A percentile compares a stretch with the other conserved stretches of the same genome.
Evolutionary conservation across 2,329 filamentous ascomycete genomes (phyloP).

Genomic region (Penicillium digitatum): DNA sequence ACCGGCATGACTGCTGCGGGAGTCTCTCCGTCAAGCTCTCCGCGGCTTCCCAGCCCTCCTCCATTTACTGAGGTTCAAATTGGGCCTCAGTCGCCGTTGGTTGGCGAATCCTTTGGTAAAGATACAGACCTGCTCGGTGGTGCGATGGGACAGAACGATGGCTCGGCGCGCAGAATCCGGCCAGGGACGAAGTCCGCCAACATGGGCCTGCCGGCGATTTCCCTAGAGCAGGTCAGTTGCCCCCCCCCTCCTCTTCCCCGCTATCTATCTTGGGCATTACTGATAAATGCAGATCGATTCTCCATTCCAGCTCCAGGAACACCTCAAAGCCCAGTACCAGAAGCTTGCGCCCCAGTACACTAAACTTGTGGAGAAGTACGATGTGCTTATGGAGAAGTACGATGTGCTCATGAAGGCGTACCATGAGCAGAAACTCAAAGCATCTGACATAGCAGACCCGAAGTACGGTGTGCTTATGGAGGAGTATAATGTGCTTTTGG

Average conservation of each 20-base stretch:
- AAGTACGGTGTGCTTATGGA: neutral
- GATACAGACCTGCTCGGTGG: conserved; percentile 53
- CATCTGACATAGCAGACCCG: neutral
- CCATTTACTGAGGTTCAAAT: conserved; percentile 94
- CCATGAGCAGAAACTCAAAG: neutral
- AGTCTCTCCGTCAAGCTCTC: conserved; percentile 65
- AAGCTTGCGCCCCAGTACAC: conserved; percentile 56
- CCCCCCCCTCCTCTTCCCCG: no score
- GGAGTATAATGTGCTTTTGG: neutral
- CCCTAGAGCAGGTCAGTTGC: conserved; percentile 69
- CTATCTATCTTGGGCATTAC: conserved; percentile 4
- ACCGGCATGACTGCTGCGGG: conserved; percentile 44
- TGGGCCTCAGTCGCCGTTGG: conserved; percentile 68
- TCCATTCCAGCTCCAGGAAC: conserved; percentile 94
- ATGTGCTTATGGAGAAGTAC: neutral
- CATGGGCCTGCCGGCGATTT: conserved; percentile 89
- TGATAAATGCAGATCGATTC: conserved; percentile 71
- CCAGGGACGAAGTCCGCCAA: conserved; percentile 88
- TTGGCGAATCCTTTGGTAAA: conserved; percentile 58
- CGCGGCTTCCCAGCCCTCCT: conserved; percentile 88
- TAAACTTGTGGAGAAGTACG: neutral
- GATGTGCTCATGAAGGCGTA: neutral
- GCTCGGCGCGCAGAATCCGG: conserved; percentile 77
- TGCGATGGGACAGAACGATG: conserved; percentile 61
- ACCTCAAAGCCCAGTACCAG: conserved; percentile 88